Base-by-base conservation (phyloP, 305 asterid genomes). In the Caryopteris hybrid region DNA sequence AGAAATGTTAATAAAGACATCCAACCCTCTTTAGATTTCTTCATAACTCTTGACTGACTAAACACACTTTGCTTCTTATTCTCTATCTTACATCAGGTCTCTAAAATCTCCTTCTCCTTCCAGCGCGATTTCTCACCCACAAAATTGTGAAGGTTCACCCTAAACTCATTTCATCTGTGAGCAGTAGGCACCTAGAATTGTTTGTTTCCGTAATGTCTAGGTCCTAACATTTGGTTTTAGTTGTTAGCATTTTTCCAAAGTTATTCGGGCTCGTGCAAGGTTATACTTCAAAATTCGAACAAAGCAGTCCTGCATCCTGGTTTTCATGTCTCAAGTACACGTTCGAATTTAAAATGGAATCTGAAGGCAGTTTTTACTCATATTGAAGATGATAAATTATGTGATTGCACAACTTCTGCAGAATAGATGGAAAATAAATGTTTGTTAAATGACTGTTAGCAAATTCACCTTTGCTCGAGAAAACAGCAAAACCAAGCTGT, bases 401-500 rank as follows among this genome's bases (percentile, higher is more conserved):
- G 1, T 25, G 8, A 52, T 29, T 4, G 3, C 14, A 18, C 34
- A 21, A 51, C 61, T 27, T 57, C 64, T 13, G 23, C 69, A 41
- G 14, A 61, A 18, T 3, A 46, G 29, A 55, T 14, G 17, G 10
- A 21, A 46, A 51, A 39, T n/a, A 8, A 29, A 60, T 51, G 52
- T 20, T 39, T 42, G 53, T 22, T 16, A 14, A n/a, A 34, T 23
- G 20, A 42, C 23, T 36, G 43, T 27, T 27, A 53, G n/a, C 52
- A 65, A 42, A 22, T 67, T 76, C 81, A 95, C 99, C 99, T 95
- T 95, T 36, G 92, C 90, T 61, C 91, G 83, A 69, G 99, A 85
- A 78, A 95, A 92, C 82, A 95, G 80, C 79, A 92, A 76, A 74
- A 95, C 81, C 82, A 95, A 76, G 89, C 98, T 84, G 82, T 81